These are phyloP conservation scores for Cystobasidium tubakii DNA, from an alignment of 768 basidiomycete genomes.

Conservation along the genomic window DNA sequence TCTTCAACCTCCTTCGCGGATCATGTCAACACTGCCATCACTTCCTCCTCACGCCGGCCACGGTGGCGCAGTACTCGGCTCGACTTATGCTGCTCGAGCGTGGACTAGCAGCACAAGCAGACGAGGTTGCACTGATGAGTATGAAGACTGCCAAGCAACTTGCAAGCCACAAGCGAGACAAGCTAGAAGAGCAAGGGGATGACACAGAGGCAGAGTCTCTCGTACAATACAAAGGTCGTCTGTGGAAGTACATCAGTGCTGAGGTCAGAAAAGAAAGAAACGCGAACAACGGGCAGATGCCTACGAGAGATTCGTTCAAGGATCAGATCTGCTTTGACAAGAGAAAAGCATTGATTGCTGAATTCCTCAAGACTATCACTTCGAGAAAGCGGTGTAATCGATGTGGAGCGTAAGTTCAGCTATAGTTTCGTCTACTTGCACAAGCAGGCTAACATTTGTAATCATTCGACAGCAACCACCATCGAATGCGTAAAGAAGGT, in stretches of 20 bases:
- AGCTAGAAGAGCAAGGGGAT: slow-evolving; percentile 38
- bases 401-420: slow-evolving; percentile 69
- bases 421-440: neutral
- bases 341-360: slow-evolving; percentile 71
- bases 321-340: slow-evolving; percentile 78
- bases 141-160: slow-evolving; percentile 25
- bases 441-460: no score
- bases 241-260: slow-evolving; percentile 3
- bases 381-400: slow-evolving; percentile 63
- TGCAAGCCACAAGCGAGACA: slow-evolving; percentile 52
- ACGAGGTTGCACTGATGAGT: slow-evolving; percentile 64
- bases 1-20: slow-evolving; percentile 77
- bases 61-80: slow-evolving; percentile 77
- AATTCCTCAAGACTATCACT: slow-evolving; percentile 67
- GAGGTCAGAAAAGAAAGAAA: neutral
- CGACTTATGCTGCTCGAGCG: slow-evolving; percentile 82
- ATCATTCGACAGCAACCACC: slow-evolving; percentile 57
- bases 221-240: slow-evolving; percentile 43
- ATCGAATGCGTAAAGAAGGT: slow-evolving; percentile 89
- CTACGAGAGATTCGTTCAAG: slow-evolving; percentile 72
- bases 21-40: slow-evolving; percentile 90
- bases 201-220: slow-evolving; percentile 49
- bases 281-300: slow-evolving; percentile 52
- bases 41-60: slow-evolving; percentile 71
- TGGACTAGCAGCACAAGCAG: slow-evolving; percentile 76